Conservation (phyloP, 305 asterid species). For the Nicotiana rustica region DNA sequence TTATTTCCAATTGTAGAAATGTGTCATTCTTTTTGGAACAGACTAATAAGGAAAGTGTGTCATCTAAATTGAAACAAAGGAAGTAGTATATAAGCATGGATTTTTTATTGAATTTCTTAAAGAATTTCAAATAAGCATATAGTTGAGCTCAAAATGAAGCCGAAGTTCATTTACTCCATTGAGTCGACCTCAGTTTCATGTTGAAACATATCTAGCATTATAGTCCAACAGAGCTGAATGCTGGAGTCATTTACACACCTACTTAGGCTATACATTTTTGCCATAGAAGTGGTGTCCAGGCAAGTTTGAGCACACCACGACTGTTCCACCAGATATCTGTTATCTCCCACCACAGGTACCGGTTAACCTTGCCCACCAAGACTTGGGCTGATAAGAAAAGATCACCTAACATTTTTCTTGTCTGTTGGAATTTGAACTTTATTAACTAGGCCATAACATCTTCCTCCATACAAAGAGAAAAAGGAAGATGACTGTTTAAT, state of each 20-base stretch:
- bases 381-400: background rate
- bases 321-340: background rate
- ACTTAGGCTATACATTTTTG: background rate
- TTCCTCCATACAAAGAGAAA: conserved; percentile 2
- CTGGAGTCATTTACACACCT: background rate
- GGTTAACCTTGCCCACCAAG: background rate
- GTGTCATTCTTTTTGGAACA: no score
- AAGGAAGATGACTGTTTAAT: background rate
- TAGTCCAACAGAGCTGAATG: background rate
- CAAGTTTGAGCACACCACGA: background rate
- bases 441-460: background rate
- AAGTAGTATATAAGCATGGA: background rate
- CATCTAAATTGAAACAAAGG: no score
- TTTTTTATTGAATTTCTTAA: background rate
- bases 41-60: no score
- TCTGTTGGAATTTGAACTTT: background rate
- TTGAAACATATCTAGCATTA: background rate
- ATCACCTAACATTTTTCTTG: background rate
- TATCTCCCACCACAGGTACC: background rate
- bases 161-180: background rate
- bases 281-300: background rate
- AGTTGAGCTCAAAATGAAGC: background rate
- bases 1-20: no score
- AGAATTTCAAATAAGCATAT: background rate
- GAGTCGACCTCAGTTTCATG: background rate